Base-by-base conservation (phyloP, 208 protist genomes). In the Wallacemonas sp. region DNA sequence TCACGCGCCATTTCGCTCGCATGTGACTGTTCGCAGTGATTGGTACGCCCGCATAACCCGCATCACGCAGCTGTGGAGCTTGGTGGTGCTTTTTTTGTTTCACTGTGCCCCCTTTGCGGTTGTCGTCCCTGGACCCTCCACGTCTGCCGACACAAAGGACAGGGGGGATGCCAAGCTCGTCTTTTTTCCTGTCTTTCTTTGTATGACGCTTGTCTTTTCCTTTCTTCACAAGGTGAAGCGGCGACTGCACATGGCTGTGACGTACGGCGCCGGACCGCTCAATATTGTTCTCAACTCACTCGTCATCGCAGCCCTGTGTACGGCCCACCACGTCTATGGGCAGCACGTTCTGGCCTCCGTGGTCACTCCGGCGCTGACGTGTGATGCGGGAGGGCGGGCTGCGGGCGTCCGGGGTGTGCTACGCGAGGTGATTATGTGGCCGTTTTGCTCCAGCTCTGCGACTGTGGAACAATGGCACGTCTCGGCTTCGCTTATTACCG, bases 1-100 rank as follows among this genome's bases (percentile, higher is more conserved):
- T 49, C 68, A 75, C 51, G 45, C 74, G 2, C 74, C 74, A 26
- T 75, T 80, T 59, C 74, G 68, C 17, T 49, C 74, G 0, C 61
- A 80, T 28, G 47, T 30, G 14, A 33, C 28, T 9, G 47, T 54
- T 2, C 66, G 68, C 15, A 56, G 58, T 17, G 74, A 75, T 38
- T 68, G 62, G 74, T 75, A 80, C 44, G 54, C 68, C 8, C 68
- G 66, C 15, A 17, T 75, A 12, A 72, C 74, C 5, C 67, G 69
- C 38, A 45, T 68, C 21, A 49, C 63, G 11, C 74, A 80, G 34
- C 26, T 59, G 3, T 75, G 74, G 68, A 56, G 70, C 51, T 28
- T 56, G 15, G 33, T 68, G 2, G 49, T 53, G 33, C 27, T 72
- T 1, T 45, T 72, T 31, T n/a, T 64, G 28, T 72, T 71, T 45